These are phyloP conservation scores for Flaveria bidentis DNA, from an alignment of 129 eudicot genomes.

Conservation along the genomic window DNA sequence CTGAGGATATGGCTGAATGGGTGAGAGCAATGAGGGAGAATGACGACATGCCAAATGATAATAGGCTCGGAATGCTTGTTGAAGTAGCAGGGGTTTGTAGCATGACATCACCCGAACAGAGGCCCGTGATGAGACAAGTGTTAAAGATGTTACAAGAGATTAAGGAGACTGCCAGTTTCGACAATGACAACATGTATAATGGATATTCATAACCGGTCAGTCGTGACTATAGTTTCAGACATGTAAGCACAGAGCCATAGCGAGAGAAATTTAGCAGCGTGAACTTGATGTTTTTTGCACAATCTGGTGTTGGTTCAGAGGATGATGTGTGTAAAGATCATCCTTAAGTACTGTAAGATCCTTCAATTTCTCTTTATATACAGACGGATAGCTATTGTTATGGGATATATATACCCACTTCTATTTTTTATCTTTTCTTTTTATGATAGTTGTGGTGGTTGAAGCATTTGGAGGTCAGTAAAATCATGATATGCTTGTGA, in stretches of 20 bases:
- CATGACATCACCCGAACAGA: constrained; percentile 79
- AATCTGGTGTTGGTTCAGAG: constrained; percentile 15
- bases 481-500: constrained; percentile 5
- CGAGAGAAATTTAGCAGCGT: constrained; percentile 22
- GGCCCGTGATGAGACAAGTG: constrained; percentile 89
- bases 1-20: constrained; percentile 78
- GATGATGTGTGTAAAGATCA: constrained; percentile 34
- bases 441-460: constrained; percentile 3
- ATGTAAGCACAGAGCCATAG: not conserved
- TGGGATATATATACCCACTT: constrained; percentile 16
- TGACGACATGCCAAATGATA: constrained; percentile 63
- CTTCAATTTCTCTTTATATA: constrained; percentile 25
- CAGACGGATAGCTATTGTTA: constrained; percentile 28
- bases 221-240: constrained; percentile 20
- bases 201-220: constrained; percentile 41
- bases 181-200: constrained; percentile 34
- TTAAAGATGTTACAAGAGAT: constrained; percentile 79
- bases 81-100: constrained; percentile 78
- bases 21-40: constrained; percentile 73
- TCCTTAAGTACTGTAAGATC: constrained; percentile 26
- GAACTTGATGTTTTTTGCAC: constrained; percentile 27
- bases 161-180: constrained; percentile 65
- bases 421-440: constrained; percentile 9
- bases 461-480: not conserved
- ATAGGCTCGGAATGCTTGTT: constrained; percentile 68